Percentiles rank a stretch among this genome's conserved stretches.
Conservation (phyloP, 495 filamentous ascomycete species). For the Trichoderma reesei region DNA sequence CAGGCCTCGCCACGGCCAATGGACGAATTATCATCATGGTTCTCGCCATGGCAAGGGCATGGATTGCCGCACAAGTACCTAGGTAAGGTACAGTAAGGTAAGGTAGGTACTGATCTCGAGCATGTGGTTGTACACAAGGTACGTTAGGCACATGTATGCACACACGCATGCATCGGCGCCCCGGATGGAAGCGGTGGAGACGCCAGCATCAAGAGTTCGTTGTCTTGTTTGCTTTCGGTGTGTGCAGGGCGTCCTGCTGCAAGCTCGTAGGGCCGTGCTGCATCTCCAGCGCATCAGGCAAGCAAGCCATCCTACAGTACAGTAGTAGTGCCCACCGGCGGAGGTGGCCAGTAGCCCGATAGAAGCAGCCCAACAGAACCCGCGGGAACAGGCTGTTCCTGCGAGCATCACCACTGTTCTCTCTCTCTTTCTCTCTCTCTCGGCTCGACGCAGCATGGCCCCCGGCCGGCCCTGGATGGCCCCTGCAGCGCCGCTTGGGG, state of each 20-base stretch:
- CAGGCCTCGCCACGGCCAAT: neutral
- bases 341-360: neutral
- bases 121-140: no score
- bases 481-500: conserved; percentile 1
- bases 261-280: neutral
- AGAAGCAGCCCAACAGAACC: neutral
- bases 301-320: neutral
- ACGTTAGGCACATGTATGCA: no score
- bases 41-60: neutral
- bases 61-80: neutral
- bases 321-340: neutral
- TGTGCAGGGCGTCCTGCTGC: neutral
- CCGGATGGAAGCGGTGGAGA: neutral
- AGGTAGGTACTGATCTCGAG: no score
- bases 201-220: neutral
- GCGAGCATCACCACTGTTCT: no score
- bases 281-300: neutral
- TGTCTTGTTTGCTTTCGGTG: neutral
- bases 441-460: neutral
- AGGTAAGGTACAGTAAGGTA: no score
- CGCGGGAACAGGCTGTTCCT: neutral
- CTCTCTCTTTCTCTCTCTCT: no score
- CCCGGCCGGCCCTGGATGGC: neutral
- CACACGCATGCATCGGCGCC: neutral
- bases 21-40: neutral